Evolutionary conservation across 805 yeast genomes (phyloP).

Genomic region (Pichia ethanolica): DNA sequence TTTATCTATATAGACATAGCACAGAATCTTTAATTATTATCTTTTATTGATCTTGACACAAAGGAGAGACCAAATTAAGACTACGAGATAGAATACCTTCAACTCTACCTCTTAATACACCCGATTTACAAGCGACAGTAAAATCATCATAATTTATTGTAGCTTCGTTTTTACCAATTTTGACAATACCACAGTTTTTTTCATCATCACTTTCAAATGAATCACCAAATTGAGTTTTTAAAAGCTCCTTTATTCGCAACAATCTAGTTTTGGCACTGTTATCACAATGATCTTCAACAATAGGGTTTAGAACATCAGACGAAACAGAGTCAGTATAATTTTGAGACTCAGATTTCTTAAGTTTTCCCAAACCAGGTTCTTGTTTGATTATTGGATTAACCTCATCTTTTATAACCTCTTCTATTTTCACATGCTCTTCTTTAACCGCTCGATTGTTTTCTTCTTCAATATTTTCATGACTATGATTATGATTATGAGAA

Average conservation of each 20-base stretch:
- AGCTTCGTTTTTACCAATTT: slow-evolving; percentile 73
- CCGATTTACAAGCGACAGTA: slow-evolving; percentile 62
- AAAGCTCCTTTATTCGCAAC: slow-evolving; percentile 50
- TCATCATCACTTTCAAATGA: slow-evolving; percentile 41
- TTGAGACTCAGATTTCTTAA: no score
- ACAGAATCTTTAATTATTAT: no score
- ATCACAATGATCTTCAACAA: slow-evolving; percentile 8
- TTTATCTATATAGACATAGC: neutral
- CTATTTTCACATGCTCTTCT: no score
- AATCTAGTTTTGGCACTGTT: slow-evolving; percentile 29
- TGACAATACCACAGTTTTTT: slow-evolving; percentile 46
- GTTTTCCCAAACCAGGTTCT: neutral
- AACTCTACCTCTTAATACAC: slow-evolving; percentile 73
- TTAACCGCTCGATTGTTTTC: no score
- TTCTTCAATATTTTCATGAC: no score
- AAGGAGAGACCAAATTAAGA: slow-evolving; percentile 74
- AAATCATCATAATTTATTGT: slow-evolving; percentile 55
- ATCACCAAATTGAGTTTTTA: slow-evolving; percentile 86
- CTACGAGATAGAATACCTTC: slow-evolving; percentile 76
- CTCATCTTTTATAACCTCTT: no score
- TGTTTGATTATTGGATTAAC: neutral
- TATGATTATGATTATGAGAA: slow-evolving; percentile 14
- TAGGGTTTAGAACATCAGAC: neutral
- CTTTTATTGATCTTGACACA: slow-evolving; percentile 31
- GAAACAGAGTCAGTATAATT: neutral